A percentile compares a stretch with the other conserved stretches of the same genome.
Conservation (phyloP, 139 green algal species). For the Dunaliella primolecta region DNA sequence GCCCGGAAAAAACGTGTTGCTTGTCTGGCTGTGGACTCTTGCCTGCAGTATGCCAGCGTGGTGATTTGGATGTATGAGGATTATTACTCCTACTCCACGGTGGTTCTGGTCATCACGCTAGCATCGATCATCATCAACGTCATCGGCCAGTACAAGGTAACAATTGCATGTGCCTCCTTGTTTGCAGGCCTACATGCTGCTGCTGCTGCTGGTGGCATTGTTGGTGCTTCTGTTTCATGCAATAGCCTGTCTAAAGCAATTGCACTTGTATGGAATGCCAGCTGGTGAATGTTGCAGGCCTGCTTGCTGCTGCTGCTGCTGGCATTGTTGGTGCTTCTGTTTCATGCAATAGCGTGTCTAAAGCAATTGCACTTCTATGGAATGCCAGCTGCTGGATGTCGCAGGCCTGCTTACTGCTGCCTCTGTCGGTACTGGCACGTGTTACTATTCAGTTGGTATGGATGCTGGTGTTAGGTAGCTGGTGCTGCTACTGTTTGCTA, state of each 20-base stretch:
- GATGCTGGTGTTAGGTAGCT: neutral
- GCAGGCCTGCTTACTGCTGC: neutral
- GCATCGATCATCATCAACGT: constrained; percentile 15
- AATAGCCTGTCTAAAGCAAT: neutral
- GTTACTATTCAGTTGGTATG: neutral
- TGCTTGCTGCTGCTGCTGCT: neutral
- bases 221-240: neutral
- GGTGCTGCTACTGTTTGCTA: neutral
- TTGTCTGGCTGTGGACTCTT: no score
- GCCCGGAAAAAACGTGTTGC: no score
- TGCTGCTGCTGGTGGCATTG: no score
- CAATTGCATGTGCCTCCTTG: neutral
- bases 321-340: neutral
- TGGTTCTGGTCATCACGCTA: constrained; percentile 17
- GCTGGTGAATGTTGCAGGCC: neutral
- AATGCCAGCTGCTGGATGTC: neutral
- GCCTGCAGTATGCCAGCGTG: constrained; percentile 26
- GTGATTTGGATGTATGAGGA: constrained; percentile 15
- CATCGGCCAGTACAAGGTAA: constrained; percentile 3
- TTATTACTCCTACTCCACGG: constrained; percentile 16
- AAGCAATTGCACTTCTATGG: neutral
- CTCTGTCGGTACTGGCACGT: neutral
- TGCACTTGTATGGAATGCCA: neutral
- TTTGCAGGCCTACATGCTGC: neutral
- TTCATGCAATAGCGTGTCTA: neutral